A percentile compares a stretch with the other conserved stretches of the same genome.
phyloP scores from a whole-genome alignment of 2,329 filamentous ascomycete genomes.

The Cytospora piceicola region DNA sequence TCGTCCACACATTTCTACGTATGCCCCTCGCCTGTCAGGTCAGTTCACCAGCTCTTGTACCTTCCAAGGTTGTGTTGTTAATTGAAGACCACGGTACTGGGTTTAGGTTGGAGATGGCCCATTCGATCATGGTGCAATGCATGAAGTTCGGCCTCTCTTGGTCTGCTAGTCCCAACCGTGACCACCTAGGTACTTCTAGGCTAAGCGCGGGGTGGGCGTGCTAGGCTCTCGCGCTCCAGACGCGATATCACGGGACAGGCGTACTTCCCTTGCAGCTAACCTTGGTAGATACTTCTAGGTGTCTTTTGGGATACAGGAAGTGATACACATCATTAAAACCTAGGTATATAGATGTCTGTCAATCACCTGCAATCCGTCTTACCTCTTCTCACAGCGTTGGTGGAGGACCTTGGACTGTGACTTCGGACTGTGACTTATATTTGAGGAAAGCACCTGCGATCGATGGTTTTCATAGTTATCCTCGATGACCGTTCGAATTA shows the following conservation, averaged over 20 bases:
- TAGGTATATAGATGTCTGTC: no score
- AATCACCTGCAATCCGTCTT: no score
- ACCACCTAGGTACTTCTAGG: background rate
- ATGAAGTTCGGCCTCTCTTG: background rate
- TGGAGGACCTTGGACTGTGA: no score
- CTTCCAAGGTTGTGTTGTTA: background rate
- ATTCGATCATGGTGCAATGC: background rate
- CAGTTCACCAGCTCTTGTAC: background rate
- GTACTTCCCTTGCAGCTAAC: background rate
- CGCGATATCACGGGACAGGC: constrained; percentile 24
- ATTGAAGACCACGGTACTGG: background rate
- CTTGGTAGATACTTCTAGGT: no score
- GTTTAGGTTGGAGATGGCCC: background rate
- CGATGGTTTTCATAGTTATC: no score
- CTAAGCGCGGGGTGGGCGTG: background rate
- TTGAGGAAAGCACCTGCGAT: no score
- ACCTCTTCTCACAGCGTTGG: no score
- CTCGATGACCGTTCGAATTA: no score
- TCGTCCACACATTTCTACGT: constrained; percentile 41
- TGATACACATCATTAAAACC: no score
- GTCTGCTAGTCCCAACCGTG: background rate
- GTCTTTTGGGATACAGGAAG: no score
- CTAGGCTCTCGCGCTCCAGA: constrained; percentile 18
- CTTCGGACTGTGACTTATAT: no score
- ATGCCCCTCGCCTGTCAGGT: no score